Percentiles rank a stretch among this genome's conserved stretches.
Conservation (phyloP, 371 early-diverging fungal species). For the Mucor racemosus region DNA sequence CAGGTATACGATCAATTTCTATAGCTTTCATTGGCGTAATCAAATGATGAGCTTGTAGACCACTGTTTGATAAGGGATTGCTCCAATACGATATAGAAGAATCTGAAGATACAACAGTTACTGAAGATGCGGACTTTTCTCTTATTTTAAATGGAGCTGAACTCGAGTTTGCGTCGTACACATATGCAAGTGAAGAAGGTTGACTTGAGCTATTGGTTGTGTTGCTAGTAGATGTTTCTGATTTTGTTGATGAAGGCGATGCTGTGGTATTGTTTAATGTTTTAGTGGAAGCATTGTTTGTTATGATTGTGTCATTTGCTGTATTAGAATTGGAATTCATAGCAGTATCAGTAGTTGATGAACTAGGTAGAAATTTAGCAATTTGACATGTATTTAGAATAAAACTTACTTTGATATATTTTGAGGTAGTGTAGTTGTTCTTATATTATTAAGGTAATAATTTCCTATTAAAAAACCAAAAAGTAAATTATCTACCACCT, state of each 20-base stretch:
- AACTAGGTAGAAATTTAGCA: background rate
- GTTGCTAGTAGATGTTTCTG: constrained; percentile 27
- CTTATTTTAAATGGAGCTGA: constrained; percentile 48
- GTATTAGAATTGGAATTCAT: background rate
- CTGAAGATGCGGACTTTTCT: constrained; percentile 43
- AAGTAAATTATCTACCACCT: constrained; percentile 15
- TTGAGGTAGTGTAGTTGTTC: constrained; percentile 19
- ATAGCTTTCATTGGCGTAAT: constrained; percentile 3
- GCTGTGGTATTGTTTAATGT: background rate
- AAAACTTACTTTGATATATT: constrained; percentile 16
- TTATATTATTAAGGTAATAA: background rate
- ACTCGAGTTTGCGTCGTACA: constrained; percentile 37
- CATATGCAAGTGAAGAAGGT: constrained; percentile 42
- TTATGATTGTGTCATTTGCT: background rate
- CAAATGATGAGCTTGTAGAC: constrained; percentile 5
- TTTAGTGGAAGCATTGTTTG: background rate
- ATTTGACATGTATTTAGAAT: background rate
- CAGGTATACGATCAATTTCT: constrained; percentile 15
- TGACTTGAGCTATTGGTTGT: constrained; percentile 32
- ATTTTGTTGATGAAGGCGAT: constrained; percentile 27
- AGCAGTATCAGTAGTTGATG: background rate
- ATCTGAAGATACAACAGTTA: constrained; percentile 37
- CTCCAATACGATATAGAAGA: constrained; percentile 44
- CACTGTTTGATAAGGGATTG: constrained; percentile 19
- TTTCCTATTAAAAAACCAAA: constrained; percentile 7